A percentile compares a stretch with the other conserved stretches of the same genome.
Evolutionary conservation across 352 stramenopile genomes (phyloP).

Genomic region (Pythium apleroticum): DNA sequence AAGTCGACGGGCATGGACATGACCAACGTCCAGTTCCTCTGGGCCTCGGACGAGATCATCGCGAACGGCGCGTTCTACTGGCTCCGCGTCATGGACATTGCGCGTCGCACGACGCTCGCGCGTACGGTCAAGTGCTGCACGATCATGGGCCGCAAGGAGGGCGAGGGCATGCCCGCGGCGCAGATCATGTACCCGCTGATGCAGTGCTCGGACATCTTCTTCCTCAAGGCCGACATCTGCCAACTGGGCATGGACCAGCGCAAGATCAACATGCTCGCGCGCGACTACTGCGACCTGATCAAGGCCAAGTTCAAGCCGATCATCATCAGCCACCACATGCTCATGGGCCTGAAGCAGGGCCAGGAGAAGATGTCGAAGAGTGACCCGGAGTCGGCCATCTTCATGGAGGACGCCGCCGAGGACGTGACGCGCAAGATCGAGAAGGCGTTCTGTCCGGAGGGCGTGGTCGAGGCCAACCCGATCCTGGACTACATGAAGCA

Average conservation of each 20-base stretch:
- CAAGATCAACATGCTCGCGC: conserved; percentile 98
- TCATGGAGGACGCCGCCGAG: conserved; percentile 97
- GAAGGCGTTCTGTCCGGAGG: conserved; percentile 96
- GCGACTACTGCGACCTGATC: conserved; percentile 97
- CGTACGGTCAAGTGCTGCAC: conserved; percentile 98
- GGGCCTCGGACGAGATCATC: conserved; percentile 96
- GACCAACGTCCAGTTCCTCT: conserved; percentile 98
- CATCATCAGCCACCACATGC: conserved; percentile 99
- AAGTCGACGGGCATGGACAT: conserved; percentile 99
- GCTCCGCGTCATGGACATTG: conserved; percentile 94
- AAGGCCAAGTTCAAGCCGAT: conserved; percentile 94
- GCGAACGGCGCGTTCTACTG: conserved; percentile 89
- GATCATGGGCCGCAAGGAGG: conserved; percentile 97
- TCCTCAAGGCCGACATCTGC: conserved; percentile 99
- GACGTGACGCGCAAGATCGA: conserved; percentile 98
- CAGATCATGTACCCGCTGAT: conserved; percentile 98
- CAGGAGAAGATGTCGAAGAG: conserved; percentile 99
- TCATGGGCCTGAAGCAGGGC: conserved; percentile 97
- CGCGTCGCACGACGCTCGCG: conserved; percentile 87
- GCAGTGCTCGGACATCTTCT: conserved; percentile 99
- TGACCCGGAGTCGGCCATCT: conserved; percentile 97
- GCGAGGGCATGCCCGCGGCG: conserved; percentile 89
- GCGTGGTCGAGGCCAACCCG: conserved; percentile 90
- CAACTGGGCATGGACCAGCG: conserved; percentile 99
- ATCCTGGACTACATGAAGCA: conserved; percentile 98